Conservation (phyloP, 495 filamentous ascomycete genomes). For the Aspergillus bertholletiae region DNA sequence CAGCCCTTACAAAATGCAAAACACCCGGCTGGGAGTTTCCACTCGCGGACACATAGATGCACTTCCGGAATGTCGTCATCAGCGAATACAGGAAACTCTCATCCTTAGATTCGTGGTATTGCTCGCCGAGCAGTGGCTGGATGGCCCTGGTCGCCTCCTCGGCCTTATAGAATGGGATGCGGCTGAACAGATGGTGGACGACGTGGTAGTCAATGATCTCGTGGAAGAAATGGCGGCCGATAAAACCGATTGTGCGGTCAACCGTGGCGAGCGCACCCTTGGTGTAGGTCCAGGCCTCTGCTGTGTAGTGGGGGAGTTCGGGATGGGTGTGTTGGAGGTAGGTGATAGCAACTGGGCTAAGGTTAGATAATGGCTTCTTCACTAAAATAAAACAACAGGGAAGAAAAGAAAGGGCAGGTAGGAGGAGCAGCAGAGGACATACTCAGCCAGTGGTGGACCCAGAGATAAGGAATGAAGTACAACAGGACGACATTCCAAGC, state of each 20-base stretch:
- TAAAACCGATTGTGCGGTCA: conserved; percentile 86
- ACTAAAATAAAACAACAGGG: neutral
- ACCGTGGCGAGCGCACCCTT: conserved; percentile 84
- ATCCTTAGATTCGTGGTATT: conserved; percentile 66
- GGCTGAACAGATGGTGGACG: conserved; percentile 80
- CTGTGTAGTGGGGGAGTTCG: conserved; percentile 76
- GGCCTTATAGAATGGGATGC: conserved; percentile 88
- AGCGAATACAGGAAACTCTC: conserved; percentile 22
- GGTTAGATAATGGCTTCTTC: neutral
- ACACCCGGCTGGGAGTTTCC: conserved; percentile 10
- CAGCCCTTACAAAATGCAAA: conserved; percentile 15
- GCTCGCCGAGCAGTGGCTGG: conserved; percentile 74
- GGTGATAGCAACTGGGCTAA: conserved; percentile 66
- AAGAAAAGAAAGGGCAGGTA: no score
- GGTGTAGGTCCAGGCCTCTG: conserved; percentile 75
- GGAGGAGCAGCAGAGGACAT: conserved; percentile 12
- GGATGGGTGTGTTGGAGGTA: conserved; percentile 92
- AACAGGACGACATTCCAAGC: conserved; percentile 46
- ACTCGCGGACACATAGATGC: conserved; percentile 21
- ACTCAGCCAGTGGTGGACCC: conserved; percentile 62
- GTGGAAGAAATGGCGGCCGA: conserved; percentile 81
- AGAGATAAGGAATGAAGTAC: conserved; percentile 55
- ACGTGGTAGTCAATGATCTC: conserved; percentile 93
- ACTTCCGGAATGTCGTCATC: conserved; percentile 21
- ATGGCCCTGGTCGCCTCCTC: conserved; percentile 85